phyloP scores from a whole-genome alignment of 352 stramenopile species.

The Pythium oligandrum region DNA sequence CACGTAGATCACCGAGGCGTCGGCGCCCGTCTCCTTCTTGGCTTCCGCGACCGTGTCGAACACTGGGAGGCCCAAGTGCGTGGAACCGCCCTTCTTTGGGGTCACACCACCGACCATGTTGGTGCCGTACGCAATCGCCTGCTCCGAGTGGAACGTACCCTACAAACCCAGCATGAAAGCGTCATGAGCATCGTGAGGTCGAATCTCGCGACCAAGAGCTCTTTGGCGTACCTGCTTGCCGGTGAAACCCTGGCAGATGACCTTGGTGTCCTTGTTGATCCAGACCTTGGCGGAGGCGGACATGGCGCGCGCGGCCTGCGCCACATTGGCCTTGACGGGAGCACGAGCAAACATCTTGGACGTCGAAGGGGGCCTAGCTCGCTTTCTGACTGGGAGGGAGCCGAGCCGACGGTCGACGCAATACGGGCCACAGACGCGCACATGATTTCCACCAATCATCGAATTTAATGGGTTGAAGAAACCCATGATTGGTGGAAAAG shows the following conservation, averaged over 20 bases:
- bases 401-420: not conserved
- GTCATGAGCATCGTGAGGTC: not conserved
- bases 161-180: slow-evolving; percentile 13
- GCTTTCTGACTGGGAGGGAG: not conserved
- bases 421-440: slow-evolving; percentile 17
- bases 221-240: slow-evolving; percentile 92
- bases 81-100: slow-evolving; percentile 97
- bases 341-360: slow-evolving; percentile 53
- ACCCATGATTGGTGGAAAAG: slow-evolving; percentile 16
- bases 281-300: slow-evolving; percentile 98
- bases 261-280: slow-evolving; percentile 99
- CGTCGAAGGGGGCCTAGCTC: not conserved
- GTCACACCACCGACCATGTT: slow-evolving; percentile 99
- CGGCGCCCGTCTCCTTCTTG: slow-evolving; percentile 84
- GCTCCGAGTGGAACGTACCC: slow-evolving; percentile 98
- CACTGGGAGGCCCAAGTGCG: slow-evolving; percentile 97
- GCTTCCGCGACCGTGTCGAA: slow-evolving; percentile 96
- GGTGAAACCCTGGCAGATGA: slow-evolving; percentile 99
- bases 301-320: slow-evolving; percentile 62
- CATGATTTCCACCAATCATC: slow-evolving; percentile 17
- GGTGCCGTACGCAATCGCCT: slow-evolving; percentile 99
- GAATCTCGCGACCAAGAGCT: slow-evolving; percentile 5
- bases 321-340: slow-evolving; percentile 26
- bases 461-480: slow-evolving; percentile 7
- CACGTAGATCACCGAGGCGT: slow-evolving; percentile 99